Evolutionary conservation across 257 asterid species (phyloP).

Genomic region (Nicotiana undulata): DNA sequence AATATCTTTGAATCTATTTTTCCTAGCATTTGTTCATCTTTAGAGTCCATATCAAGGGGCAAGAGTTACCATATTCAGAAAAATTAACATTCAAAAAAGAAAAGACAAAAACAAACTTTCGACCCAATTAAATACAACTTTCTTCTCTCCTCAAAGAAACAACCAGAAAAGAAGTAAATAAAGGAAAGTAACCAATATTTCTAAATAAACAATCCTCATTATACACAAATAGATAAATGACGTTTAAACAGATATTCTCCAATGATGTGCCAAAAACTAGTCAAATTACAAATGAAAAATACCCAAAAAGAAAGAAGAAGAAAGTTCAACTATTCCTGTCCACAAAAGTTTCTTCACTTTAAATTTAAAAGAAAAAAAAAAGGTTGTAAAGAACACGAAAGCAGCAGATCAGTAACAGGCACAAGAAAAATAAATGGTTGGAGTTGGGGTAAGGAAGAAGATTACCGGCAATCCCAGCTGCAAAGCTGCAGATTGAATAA

Average conservation of each 20-base stretch:
- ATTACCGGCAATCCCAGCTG: conserved; percentile 78
- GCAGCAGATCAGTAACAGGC: neutral
- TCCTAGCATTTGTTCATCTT: neutral
- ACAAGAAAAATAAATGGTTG: neutral
- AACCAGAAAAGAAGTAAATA: neutral
- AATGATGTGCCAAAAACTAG: neutral
- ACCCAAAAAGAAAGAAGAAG: neutral
- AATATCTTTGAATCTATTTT: neutral
- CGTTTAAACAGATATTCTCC: neutral
- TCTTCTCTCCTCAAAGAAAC: neutral
- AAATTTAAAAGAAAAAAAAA: neutral
- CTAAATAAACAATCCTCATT: neutral
- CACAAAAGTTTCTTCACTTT: neutral
- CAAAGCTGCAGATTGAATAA: conserved; percentile 43
- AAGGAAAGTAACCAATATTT: neutral
- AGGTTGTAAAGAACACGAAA: neutral
- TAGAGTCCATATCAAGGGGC: neutral
- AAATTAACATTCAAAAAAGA: neutral
- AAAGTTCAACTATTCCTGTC: neutral
- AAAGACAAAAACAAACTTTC: neutral
- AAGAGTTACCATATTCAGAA: neutral
- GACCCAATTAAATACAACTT: neutral
- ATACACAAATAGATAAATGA: neutral
- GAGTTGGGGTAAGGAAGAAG: neutral
- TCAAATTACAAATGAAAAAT: neutral